A percentile compares a stretch with the other conserved stretches of the same genome.
phyloP scores from a whole-genome alignment of 1,284 basidiomycete species.

The Trametes hirsuta region DNA sequence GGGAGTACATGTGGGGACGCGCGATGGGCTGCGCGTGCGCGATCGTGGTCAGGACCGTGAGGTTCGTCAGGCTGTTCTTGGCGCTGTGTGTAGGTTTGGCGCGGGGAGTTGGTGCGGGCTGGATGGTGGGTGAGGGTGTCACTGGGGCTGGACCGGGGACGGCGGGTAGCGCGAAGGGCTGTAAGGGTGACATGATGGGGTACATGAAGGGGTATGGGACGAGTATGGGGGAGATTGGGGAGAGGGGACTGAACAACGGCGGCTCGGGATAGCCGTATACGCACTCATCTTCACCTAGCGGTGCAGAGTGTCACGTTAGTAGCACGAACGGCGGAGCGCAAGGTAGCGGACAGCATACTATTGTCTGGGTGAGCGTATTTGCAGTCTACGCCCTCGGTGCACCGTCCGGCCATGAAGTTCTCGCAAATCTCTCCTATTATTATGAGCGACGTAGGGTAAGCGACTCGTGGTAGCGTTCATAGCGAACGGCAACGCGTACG shows the following conservation, averaged over 20 bases:
- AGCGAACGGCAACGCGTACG: conserved; percentile 32
- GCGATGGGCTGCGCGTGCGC: conserved; percentile 1
- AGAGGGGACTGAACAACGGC: conserved; percentile 15
- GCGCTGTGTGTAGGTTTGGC: background rate
- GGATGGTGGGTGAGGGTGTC: background rate
- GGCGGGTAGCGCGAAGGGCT: conserved; percentile 14
- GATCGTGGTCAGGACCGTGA: conserved; percentile 8
- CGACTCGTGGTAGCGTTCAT: background rate
- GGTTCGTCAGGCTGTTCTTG: background rate
- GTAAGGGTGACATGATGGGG: conserved; percentile 15
- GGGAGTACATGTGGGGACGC: conserved; percentile 15
- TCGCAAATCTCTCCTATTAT: conserved; percentile 41
- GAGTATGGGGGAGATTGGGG: conserved; percentile 17
- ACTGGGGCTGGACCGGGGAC: background rate
- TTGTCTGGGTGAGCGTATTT: conserved; percentile 41
- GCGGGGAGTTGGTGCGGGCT: background rate
- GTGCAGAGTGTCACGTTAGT: background rate
- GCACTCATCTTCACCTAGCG: conserved; percentile 17
- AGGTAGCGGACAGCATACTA: conserved; percentile 11
- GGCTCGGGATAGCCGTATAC: conserved; percentile 9
- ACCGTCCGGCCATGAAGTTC: conserved; percentile 39
- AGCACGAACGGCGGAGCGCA: background rate
- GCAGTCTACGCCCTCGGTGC: conserved; percentile 43
- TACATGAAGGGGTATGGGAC: conserved; percentile 20
- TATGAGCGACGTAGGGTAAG: background rate